These are phyloP conservation scores for Aureobasidium namibiae DNA, from an alignment of 2,329 filamentous ascomycete genomes.

Conservation along the genomic window DNA sequence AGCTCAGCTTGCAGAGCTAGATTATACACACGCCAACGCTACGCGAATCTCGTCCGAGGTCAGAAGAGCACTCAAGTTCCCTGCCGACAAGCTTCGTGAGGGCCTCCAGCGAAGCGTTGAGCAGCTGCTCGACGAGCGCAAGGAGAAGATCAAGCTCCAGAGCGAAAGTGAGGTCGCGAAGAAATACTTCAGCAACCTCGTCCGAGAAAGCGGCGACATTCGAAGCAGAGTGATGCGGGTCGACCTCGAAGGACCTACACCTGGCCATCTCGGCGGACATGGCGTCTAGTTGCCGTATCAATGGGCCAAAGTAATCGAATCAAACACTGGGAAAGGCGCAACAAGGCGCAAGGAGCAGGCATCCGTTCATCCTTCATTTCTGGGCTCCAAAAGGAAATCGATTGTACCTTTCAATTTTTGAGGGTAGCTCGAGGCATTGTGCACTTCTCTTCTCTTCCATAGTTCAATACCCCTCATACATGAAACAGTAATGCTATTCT, in stretches of 20 bases:
- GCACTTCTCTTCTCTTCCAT: slow-evolving; percentile 5
- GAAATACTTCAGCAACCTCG: slow-evolving; percentile 85
- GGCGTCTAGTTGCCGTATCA: slow-evolving; percentile 7
- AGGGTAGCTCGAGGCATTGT: not conserved
- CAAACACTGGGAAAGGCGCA: not conserved
- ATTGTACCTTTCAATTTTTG: not conserved
- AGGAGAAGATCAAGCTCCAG: slow-evolving; percentile 75
- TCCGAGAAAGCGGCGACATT: slow-evolving; percentile 51
- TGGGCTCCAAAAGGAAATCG: not conserved
- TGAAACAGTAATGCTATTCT: slow-evolving; percentile 8
- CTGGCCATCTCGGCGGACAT: slow-evolving; percentile 23
- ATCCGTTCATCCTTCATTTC: slow-evolving; percentile 1
- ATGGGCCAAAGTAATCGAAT: not conserved
- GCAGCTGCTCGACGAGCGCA: slow-evolving; percentile 62
- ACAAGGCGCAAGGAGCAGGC: slow-evolving; percentile 1
- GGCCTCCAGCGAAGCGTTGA: slow-evolving; percentile 79
- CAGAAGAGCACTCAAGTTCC: slow-evolving; percentile 78
- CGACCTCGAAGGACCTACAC: slow-evolving; percentile 44
- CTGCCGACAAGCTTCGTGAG: slow-evolving; percentile 76
- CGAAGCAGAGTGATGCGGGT: slow-evolving; percentile 41
- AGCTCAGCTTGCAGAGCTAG: slow-evolving; percentile 67
- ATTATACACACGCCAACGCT: slow-evolving; percentile 88
- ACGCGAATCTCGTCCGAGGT: slow-evolving; percentile 76
- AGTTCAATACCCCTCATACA: slow-evolving; percentile 12
- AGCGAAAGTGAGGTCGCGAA: slow-evolving; percentile 76